Evolutionary conservation across 805 yeast genomes (phyloP).

Genomic region (Pichia kluyveri): DNA sequence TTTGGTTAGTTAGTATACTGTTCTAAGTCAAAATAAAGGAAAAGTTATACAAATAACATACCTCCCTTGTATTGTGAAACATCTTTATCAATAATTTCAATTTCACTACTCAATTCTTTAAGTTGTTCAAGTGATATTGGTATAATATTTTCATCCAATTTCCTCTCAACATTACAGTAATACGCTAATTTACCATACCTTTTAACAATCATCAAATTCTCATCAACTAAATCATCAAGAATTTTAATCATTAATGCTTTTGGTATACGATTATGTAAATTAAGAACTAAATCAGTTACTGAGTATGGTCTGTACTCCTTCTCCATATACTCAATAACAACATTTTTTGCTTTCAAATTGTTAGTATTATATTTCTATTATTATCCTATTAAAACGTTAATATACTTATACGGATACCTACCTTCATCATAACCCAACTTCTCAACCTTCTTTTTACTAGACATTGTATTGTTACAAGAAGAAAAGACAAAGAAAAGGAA

Average conservation of each 20-base stretch:
- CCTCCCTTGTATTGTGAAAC: neutral
- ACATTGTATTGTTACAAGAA: neutral
- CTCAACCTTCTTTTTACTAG: constrained; percentile 6
- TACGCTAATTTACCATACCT: constrained; percentile 35
- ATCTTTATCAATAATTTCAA: neutral
- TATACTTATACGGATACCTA: constrained; percentile 2
- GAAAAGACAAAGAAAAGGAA: no score
- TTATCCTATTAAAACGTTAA: neutral
- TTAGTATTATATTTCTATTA: neutral
- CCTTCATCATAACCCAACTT: constrained; percentile 11
- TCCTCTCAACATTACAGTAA: constrained; percentile 28
- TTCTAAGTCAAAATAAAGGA: no score
- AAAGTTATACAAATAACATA: neutral
- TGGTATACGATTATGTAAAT: constrained; percentile 32
- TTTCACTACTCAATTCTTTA: neutral
- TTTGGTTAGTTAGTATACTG: no score
- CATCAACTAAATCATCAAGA: constrained; percentile 27
- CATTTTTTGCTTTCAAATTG: constrained; percentile 2
- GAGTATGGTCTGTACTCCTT: constrained; percentile 41
- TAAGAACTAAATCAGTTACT: constrained; percentile 35
- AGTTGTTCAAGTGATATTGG: constrained; percentile 3
- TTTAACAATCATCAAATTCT: constrained; percentile 29
- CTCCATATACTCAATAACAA: constrained; percentile 26
- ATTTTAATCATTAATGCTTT: constrained; percentile 29
- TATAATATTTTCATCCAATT: neutral